Percentiles rank a stretch among this genome's conserved stretches.
phyloP scores from a whole-genome alignment of 129 eudicot species.

The Pseudognaphalium luteoalbum region DNA sequence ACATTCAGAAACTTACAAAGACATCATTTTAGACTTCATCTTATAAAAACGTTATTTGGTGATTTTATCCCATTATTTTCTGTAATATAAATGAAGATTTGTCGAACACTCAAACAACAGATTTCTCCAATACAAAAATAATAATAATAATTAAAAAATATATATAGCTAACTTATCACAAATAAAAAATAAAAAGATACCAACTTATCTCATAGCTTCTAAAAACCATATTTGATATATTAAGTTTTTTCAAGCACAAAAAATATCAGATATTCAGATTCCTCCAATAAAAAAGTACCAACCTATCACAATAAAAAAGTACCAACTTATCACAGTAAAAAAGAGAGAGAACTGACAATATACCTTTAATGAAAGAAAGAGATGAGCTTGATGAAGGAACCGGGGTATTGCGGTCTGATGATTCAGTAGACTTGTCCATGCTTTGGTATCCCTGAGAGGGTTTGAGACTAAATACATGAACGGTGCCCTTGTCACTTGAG shows the following conservation, averaged over 20 bases:
- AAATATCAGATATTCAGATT: background rate
- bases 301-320: too few relatives aligned
- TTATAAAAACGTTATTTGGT: background rate
- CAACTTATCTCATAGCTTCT: too few relatives aligned
- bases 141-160: too few relatives aligned
- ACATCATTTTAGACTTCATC: background rate
- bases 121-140: too few relatives aligned
- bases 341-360: background rate
- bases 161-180: too few relatives aligned
- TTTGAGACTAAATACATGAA: slow-evolving; percentile 86
- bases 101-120: too few relatives aligned
- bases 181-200: too few relatives aligned
- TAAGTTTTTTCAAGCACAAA: too few relatives aligned
- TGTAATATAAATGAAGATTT: too few relatives aligned
- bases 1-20: background rate
- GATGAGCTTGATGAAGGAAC: slow-evolving; percentile 60
- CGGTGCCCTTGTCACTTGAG: slow-evolving; percentile 97
- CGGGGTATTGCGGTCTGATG: slow-evolving; percentile 42
- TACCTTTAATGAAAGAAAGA: slow-evolving; percentile 91
- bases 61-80: background rate
- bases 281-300: background rate
- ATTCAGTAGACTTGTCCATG: slow-evolving; percentile 35
- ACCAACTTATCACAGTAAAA: background rate
- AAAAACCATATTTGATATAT: too few relatives aligned
- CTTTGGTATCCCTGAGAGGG: slow-evolving; percentile 41